These are phyloP conservation scores for Postia placenta DNA, from an alignment of 768 basidiomycete genomes.

Conservation along the genomic window DNA sequence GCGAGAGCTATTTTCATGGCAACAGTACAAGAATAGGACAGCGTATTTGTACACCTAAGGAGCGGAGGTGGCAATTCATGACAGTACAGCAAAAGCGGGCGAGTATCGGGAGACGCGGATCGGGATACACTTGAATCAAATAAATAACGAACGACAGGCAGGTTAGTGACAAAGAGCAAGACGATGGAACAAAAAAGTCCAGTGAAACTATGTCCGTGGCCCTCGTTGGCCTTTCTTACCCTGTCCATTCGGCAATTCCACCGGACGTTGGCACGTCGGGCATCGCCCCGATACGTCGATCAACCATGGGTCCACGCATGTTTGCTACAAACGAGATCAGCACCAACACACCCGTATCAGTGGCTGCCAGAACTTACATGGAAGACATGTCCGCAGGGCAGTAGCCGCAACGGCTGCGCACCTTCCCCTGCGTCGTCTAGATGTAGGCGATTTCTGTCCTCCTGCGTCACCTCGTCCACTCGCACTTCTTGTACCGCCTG, in stretches of 20 bases:
- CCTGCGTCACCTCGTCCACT: slow-evolving; percentile 28
- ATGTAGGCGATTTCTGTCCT: slow-evolving; percentile 37
- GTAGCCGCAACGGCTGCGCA: slow-evolving; percentile 66
- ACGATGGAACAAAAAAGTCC: not conserved
- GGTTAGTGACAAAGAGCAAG: not conserved
- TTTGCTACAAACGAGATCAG: slow-evolving; percentile 48
- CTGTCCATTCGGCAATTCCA: slow-evolving; percentile 40
- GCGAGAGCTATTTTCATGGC: not conserved
- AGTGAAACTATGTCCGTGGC: not conserved
- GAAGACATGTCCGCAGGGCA: slow-evolving; percentile 84
- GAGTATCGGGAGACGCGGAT: not conserved
- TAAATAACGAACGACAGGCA: not conserved
- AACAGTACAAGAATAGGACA: not conserved
- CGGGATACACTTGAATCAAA: not conserved
- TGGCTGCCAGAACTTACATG: slow-evolving; percentile 51
- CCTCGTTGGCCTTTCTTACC: slow-evolving; percentile 13
- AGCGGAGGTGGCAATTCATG: not conserved
- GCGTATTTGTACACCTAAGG: not conserved
- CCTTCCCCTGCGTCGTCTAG: slow-evolving; percentile 72
- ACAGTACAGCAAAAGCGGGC: not conserved
- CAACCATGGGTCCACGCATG: slow-evolving; percentile 88
- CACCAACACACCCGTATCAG: not conserved
- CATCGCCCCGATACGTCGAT: slow-evolving; percentile 81
- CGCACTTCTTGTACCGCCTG: slow-evolving; percentile 28
- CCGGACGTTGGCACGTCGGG: slow-evolving; percentile 78